Conservation (phyloP, 1,284 basidiomycete species). For the Austroboletus rostrupii region DNA sequence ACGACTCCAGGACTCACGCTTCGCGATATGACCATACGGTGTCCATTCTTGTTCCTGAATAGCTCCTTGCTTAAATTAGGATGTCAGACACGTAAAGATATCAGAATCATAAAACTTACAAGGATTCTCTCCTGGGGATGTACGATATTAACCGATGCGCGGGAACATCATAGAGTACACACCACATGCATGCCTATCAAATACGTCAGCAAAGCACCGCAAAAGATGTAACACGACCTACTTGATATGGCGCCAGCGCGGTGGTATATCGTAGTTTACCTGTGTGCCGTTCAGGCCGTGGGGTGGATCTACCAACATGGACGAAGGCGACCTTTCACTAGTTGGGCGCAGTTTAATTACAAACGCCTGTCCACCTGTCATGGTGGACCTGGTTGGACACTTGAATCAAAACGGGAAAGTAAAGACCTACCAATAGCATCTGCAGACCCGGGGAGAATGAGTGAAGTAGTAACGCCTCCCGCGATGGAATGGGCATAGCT, state of each 20-base stretch:
- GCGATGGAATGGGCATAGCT: slow-evolving; percentile 24
- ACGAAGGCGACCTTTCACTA: slow-evolving; percentile 39
- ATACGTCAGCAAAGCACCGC: background rate
- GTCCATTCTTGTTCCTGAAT: slow-evolving; percentile 41
- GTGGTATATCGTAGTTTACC: slow-evolving; percentile 28
- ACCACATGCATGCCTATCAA: slow-evolving; percentile 42
- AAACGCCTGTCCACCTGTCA: slow-evolving; percentile 45
- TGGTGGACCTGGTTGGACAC: background rate
- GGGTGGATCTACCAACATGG: slow-evolving; percentile 46
- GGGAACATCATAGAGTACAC: slow-evolving; percentile 2
- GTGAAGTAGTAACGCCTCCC: slow-evolving; percentile 64
- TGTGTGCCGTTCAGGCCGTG: slow-evolving; percentile 34
- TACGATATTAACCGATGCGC: background rate
- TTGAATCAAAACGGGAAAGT: background rate
- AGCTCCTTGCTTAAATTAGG: slow-evolving; percentile 18
- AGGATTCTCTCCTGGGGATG: slow-evolving; percentile 23
- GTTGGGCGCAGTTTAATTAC: slow-evolving; percentile 48
- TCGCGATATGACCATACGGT: slow-evolving; percentile 53
- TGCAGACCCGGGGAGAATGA: slow-evolving; percentile 58
- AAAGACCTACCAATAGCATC: slow-evolving; percentile 47
- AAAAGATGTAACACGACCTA: slow-evolving; percentile 7
- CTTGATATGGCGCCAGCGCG: slow-evolving; percentile 50
- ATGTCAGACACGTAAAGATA: background rate
- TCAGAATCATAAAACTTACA: slow-evolving; percentile 8
- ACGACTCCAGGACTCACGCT: slow-evolving; percentile 25